Percentiles rank a stretch among this genome's conserved stretches.
Evolutionary conservation across 2,329 filamentous ascomycete species (phyloP).

Genomic region (Calycina marina): DNA sequence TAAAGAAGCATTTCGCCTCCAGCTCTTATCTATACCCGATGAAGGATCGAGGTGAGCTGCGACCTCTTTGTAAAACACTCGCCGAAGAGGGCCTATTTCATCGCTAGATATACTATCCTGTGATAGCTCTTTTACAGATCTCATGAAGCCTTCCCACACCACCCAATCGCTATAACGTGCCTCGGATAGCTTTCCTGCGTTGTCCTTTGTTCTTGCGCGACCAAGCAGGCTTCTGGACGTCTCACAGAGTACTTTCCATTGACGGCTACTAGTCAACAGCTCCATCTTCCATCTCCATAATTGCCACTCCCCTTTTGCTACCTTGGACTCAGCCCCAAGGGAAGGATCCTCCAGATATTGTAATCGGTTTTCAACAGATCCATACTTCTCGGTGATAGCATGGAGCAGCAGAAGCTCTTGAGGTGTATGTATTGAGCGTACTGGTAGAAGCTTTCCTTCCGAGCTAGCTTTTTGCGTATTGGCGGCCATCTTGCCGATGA

Average conservation of each 20-base stretch:
- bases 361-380: constrained; percentile 15
- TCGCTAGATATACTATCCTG: constrained; percentile 3
- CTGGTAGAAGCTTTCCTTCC: constrained; percentile 10
- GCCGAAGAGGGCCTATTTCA: not conserved
- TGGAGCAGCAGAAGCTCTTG: constrained; percentile 22
- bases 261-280: constrained; percentile 12
- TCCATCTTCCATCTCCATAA: constrained; percentile 20
- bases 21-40: constrained; percentile 21
- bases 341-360: constrained; percentile 18
- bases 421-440: constrained; percentile 21
- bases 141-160: constrained; percentile 21
- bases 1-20: constrained; percentile 22
- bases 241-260: constrained; percentile 19
- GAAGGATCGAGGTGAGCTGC: constrained; percentile 19
- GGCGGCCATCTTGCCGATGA: constrained; percentile 20
- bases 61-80: constrained; percentile 14
- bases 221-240: constrained; percentile 15
- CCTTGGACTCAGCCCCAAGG: constrained; percentile 20
- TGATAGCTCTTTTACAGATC: constrained; percentile 14
- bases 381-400: constrained; percentile 15
- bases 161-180: constrained; percentile 21
- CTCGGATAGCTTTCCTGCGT: constrained; percentile 15
- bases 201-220: constrained; percentile 18
- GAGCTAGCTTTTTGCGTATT: constrained; percentile 16
- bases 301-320: constrained; percentile 23